Evolutionary conservation across 1,284 basidiomycete genomes (phyloP).

Genomic region (Ustilago xerochloae): DNA sequence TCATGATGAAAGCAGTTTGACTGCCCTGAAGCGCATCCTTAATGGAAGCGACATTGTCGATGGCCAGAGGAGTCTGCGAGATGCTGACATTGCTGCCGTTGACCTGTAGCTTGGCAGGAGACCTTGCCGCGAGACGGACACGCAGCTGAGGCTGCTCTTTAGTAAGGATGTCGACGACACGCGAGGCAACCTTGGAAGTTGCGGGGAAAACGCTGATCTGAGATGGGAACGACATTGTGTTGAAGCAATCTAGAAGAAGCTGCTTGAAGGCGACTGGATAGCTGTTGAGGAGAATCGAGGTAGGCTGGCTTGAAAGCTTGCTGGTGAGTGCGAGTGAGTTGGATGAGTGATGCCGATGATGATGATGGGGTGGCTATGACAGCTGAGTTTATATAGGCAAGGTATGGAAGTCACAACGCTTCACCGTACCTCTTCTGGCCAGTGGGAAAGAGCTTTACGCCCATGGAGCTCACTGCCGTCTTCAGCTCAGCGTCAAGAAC

Average conservation of each 20-base stretch:
- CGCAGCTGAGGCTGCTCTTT: constrained; percentile 21
- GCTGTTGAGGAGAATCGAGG: no score
- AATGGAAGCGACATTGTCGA: constrained; percentile 10
- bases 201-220: constrained; percentile 41
- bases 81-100: constrained; percentile 5
- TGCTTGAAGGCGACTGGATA: background rate
- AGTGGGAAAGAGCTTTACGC: no score
- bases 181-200: constrained; percentile 11
- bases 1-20: constrained; percentile 31
- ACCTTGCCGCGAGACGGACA: constrained; percentile 19
- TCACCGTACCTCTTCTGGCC: no score
- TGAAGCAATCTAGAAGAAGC: background rate
- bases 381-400: background rate
- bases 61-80: constrained; percentile 13
- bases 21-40: constrained; percentile 25
- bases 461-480: no score
- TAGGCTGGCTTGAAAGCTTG: background rate
- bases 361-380: background rate
- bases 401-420: background rate
- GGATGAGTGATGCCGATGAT: background rate
- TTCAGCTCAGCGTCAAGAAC: no score
- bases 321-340: background rate
- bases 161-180: constrained; percentile 14
- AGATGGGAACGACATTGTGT: constrained; percentile 14
- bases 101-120: constrained; percentile 16